Evolutionary conservation across 2,329 filamentous ascomycete genomes (phyloP).

Genomic region (Cercospora nicotianae): DNA sequence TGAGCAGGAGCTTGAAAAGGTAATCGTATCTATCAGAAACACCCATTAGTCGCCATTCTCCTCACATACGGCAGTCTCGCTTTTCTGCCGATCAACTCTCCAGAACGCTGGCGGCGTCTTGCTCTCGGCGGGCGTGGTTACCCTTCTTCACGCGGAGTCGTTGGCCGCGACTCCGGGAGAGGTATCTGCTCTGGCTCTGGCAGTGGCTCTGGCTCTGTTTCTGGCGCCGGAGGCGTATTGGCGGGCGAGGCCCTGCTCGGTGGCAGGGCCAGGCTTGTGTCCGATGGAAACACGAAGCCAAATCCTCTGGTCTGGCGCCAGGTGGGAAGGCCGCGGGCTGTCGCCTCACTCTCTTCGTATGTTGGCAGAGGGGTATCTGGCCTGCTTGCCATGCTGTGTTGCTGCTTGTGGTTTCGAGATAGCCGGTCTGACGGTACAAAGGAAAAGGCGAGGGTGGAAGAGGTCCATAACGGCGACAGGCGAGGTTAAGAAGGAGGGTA

Average conservation of each 20-base stretch:
- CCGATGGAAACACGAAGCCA: background rate
- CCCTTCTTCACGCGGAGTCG: background rate
- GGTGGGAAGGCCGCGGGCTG: background rate
- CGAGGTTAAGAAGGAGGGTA: background rate
- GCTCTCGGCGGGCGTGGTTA: background rate
- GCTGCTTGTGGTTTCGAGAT: background rate
- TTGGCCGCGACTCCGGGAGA: background rate
- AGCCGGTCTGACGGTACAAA: background rate
- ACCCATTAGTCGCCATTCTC: background rate
- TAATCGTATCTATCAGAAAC: slow-evolving; percentile 85
- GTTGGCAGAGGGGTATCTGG: background rate
- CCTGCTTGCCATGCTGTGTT: background rate
- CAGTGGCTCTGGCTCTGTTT: background rate
- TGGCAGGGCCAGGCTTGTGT: background rate
- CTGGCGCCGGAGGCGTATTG: background rate
- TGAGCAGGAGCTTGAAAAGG: slow-evolving; percentile 99
- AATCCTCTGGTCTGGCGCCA: slow-evolving; percentile 3
- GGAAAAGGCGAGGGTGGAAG: background rate
- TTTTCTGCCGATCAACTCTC: background rate
- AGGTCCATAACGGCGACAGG: background rate
- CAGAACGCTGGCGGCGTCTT: background rate
- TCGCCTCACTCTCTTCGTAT: background rate
- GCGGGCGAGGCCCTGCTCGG: background rate
- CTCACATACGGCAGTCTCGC: background rate
- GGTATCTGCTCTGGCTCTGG: background rate